phyloP scores from a whole-genome alignment of 176 grass and related monocot species.

The Aegilops longissima region DNA sequence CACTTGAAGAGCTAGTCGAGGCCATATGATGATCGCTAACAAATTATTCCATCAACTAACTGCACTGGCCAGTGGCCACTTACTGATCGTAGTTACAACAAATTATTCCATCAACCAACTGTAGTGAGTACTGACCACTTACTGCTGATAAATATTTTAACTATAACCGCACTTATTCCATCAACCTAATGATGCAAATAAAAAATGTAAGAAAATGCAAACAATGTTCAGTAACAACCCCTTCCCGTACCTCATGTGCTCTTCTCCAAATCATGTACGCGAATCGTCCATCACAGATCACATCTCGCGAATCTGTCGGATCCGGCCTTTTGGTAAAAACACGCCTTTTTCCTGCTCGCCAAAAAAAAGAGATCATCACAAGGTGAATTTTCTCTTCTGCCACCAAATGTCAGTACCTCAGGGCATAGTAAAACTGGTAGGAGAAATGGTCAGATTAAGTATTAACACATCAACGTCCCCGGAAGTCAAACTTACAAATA shows the following conservation, averaged over 20 bases:
- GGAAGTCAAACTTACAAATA: not conserved
- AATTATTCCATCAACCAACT: slow-evolving; percentile 14
- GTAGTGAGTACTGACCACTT: not conserved
- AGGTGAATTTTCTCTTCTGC: not conserved
- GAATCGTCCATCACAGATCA: not conserved
- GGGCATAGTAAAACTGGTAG: not conserved
- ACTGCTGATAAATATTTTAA: not conserved
- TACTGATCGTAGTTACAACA: not conserved
- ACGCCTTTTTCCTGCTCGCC: no score
- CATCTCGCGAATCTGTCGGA: not conserved
- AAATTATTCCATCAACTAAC: slow-evolving; percentile 8
- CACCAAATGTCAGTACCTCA: not conserved
- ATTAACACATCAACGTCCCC: not conserved
- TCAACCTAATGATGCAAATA: not conserved
- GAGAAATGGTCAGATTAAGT: not conserved
- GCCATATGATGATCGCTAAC: not conserved
- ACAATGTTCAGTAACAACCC: not conserved
- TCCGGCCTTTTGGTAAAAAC: no score
- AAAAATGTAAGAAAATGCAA: not conserved
- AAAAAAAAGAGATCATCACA: not conserved
- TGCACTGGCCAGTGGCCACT: not conserved
- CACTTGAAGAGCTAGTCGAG: no score
- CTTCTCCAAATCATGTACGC: not conserved
- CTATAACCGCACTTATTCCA: not conserved
- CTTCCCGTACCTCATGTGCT: not conserved